Base-by-base conservation (phyloP, 116 monocot genomes). In the Papilionanthe hybrid region DNA sequence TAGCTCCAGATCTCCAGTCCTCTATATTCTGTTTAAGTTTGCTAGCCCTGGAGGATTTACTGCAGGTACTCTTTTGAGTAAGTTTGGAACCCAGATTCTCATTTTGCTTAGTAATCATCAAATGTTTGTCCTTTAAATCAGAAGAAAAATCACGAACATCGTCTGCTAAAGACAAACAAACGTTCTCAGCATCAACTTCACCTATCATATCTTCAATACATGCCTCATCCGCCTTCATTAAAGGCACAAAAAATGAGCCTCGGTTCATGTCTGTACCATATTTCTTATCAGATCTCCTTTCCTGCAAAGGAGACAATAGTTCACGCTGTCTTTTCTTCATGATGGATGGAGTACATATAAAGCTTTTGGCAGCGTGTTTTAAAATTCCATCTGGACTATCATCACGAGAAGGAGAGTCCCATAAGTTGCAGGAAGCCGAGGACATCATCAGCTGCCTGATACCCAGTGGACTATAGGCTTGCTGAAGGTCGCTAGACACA, bases 381-480 rank as follows among this genome's bases (percentile, higher is more conserved):
- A 94, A 82, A 30, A 91, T 43, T 77, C 67, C 86, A 82, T 84
- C 87, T 15, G 92, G 86, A 72, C 81, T 93, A 65, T 86, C 84
- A 83, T 92, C 94, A 82, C 72, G 32, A 77, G 87, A 85, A 68
- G 89, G 86, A 41, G 88, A 87, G 80, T 93, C 91, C 94, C 93
- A 93, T 47, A 90, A 28, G 48, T 78, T 86, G 37, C 67, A 83
- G 75, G 92, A 75, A 75, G 82, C 81, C 27, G 88, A 86, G 17
- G 93, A 90, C 85, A 90, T 83, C 90, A 92, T 93, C 55, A 93
- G 75, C 79, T 93, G 86, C 55, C 98, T 78, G 58, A 98, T 91
- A 6, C 98, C 98, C 77, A 98, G 86, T 23, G 98, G 98, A 83
- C 98, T 98, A 76, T 85, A 98, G 78, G 81, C 93, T 77, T 91